Percentiles rank a stretch among this genome's conserved stretches.
Evolutionary conservation across 2,329 filamentous ascomycete genomes (phyloP).

Genomic region (Phialophora verrucosa): DNA sequence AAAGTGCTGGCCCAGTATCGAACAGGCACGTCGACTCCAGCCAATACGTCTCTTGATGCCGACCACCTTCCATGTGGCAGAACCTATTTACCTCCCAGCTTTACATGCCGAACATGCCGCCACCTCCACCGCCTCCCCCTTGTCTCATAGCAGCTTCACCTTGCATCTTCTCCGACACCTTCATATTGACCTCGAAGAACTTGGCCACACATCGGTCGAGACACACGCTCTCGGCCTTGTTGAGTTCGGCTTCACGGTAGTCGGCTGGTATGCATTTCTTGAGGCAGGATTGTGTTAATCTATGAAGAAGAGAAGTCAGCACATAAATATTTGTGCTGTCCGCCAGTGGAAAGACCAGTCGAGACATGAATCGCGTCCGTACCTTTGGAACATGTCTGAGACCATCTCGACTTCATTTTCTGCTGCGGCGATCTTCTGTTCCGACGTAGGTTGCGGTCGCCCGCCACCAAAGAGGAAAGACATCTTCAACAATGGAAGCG

Average conservation of each 20-base stretch:
- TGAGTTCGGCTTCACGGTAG: conserved; percentile 95
- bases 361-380: conserved; percentile 41
- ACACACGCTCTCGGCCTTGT: conserved; percentile 98
- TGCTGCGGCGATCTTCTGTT: conserved; percentile 95
- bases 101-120: conserved; percentile 52
- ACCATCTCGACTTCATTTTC: conserved; percentile 96
- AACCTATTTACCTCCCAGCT: not conserved
- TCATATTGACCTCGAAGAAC: conserved; percentile 98
- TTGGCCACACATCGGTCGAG: conserved; percentile 96
- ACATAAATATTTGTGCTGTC: not conserved
- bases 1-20: not conserved
- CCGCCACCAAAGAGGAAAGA: conserved; percentile 74
- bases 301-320: conserved; percentile 46
- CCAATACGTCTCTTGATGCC: not conserved
- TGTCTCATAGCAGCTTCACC: conserved; percentile 75
- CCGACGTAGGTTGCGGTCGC: conserved; percentile 84
- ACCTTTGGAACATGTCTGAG: conserved; percentile 98
- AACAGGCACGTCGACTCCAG: not conserved
- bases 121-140: conserved; percentile 61
- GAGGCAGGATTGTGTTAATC: conserved; percentile 85
- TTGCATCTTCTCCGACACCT: conserved; percentile 96
- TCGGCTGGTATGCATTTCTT: conserved; percentile 90
- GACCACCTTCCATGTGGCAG: not conserved
- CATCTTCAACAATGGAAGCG: conserved; percentile 52
- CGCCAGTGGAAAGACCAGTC: not conserved